These are phyloP conservation scores for Flaveria linearis DNA, from an alignment of 129 eudicot species.

Conservation along the genomic window DNA sequence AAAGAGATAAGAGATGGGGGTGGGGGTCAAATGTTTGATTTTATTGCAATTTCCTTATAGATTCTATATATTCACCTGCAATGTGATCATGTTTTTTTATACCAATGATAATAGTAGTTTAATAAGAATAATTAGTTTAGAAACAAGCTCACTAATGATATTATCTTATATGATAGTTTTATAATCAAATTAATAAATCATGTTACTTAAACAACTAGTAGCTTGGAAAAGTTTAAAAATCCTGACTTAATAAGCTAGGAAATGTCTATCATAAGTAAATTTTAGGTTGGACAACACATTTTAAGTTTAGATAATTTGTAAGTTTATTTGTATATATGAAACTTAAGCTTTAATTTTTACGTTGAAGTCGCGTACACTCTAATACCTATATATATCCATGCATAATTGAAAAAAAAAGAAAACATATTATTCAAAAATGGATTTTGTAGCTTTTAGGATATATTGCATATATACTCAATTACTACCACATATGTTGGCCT, in stretches of 20 bases:
- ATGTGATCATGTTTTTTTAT: slow-evolving; percentile 35
- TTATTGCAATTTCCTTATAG: slow-evolving; percentile 38
- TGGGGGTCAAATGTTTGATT: slow-evolving; percentile 28
- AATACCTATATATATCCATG: not conserved
- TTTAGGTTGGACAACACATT: not conserved
- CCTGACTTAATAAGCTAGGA: not conserved
- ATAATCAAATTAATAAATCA: not conserved
- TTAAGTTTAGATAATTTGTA: not conserved
- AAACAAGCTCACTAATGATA: slow-evolving; percentile 19
- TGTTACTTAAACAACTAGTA: not conserved
- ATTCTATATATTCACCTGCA: slow-evolving; percentile 47
- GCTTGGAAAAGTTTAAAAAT: not conserved
- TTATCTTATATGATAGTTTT: slow-evolving; percentile 29
- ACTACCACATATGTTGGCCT: slow-evolving; percentile 42
- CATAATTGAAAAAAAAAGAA: too few species aligned
- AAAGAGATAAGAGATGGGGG: slow-evolving; percentile 28
- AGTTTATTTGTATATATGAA: not conserved
- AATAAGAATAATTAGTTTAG: slow-evolving; percentile 1
- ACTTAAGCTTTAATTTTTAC: too few species aligned
- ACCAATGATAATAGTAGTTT: slow-evolving; percentile 1
- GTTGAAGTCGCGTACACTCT: too few species aligned
- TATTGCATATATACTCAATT: slow-evolving; percentile 23
- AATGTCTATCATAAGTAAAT: not conserved
- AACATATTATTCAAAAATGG: too few species aligned
- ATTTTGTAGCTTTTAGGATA: slow-evolving; percentile 28